phyloP scores from a whole-genome alignment of 202 grass and related monocot species.

The Dendrocalamus latiflorus region DNA sequence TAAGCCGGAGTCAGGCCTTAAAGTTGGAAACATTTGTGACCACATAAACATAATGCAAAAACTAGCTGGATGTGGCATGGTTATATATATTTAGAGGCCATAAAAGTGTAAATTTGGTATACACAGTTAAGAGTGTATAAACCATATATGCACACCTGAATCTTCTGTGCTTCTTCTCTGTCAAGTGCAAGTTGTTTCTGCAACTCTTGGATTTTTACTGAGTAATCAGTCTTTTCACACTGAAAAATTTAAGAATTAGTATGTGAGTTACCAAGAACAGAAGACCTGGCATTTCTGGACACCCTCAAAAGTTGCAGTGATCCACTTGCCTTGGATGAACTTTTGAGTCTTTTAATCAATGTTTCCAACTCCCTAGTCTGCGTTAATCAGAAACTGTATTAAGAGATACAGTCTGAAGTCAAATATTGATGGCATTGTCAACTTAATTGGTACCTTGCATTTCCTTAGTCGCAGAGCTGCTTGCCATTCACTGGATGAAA shows the following conservation, averaged over 20 bases:
- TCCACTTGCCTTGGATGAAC: slow-evolving; percentile 70
- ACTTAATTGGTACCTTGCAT: slow-evolving; percentile 51
- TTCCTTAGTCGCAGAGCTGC: slow-evolving; percentile 79
- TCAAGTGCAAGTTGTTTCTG: slow-evolving; percentile 92
- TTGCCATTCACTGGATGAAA: slow-evolving; percentile 94
- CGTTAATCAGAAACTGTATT: slow-evolving; percentile 30
- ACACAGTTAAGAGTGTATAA: too few species aligned
- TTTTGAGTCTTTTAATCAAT: slow-evolving; percentile 76
- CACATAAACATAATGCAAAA: too few species aligned
- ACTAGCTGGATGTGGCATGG: too few species aligned
- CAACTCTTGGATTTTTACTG: slow-evolving; percentile 86
- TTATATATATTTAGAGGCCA: too few species aligned
- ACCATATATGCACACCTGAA: too few species aligned
- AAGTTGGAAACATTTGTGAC: too few species aligned
- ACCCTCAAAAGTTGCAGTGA: neutral
- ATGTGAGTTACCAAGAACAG: slow-evolving; percentile 19
- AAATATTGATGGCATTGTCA: slow-evolving; percentile 10
- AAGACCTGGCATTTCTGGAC: neutral
- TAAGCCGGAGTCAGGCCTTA: too few species aligned
- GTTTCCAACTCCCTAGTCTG: slow-evolving; percentile 90
- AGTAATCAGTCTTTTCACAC: slow-evolving; percentile 89
- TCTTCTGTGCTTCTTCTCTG: slow-evolving; percentile 89
- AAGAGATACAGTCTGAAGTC: slow-evolving; percentile 19
- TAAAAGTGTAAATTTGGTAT: too few species aligned
- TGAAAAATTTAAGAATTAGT: slow-evolving; percentile 35